Conservation (phyloP, 2,329 filamentous ascomycete species). For the Colletotrichum sp. region DNA sequence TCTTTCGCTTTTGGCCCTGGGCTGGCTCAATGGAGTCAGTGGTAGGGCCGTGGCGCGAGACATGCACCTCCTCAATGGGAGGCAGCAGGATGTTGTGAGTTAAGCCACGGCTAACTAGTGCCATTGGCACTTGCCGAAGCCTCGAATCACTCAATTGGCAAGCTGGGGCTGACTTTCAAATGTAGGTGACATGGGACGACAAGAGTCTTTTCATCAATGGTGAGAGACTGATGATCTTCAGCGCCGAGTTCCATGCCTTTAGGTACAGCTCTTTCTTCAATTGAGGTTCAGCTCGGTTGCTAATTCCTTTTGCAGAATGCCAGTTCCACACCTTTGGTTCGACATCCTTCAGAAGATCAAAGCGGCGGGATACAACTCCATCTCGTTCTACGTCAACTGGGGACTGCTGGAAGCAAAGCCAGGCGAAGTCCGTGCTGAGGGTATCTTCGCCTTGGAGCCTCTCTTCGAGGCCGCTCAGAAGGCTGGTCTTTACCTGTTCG, state of each 20-base stretch:
- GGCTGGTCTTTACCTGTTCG: slow-evolving; percentile 74
- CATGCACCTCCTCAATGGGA: slow-evolving; percentile 10
- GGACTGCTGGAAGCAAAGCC: slow-evolving; percentile 71
- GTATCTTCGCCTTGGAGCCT: slow-evolving; percentile 69
- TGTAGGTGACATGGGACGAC: slow-evolving; percentile 68
- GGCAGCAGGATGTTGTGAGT: slow-evolving; percentile 20
- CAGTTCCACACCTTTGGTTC: slow-evolving; percentile 49
- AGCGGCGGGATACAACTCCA: slow-evolving; percentile 71
- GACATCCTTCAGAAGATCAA: slow-evolving; percentile 80
- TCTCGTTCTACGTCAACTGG: slow-evolving; percentile 78
- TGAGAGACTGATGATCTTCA: slow-evolving; percentile 70
- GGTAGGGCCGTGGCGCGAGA: background rate
- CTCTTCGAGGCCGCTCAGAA: slow-evolving; percentile 72
- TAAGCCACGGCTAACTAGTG: accelerated
- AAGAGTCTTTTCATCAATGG: slow-evolving; percentile 69
- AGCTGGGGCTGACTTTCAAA: accelerated
- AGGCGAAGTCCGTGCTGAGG: slow-evolving; percentile 68
- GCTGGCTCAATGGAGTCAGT: background rate
- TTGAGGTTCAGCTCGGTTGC: background rate
- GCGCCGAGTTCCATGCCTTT: slow-evolving; percentile 71
- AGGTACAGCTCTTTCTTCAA: slow-evolving; percentile 6
- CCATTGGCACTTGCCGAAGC: accelerated
- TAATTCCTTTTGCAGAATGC: slow-evolving; percentile 23
- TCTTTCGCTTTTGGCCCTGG: background rate
- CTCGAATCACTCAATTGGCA: accelerated